Percentiles rank a stretch among this genome's conserved stretches.
Conservation (phyloP, 305 asterid species). For the Plantago rigida region DNA sequence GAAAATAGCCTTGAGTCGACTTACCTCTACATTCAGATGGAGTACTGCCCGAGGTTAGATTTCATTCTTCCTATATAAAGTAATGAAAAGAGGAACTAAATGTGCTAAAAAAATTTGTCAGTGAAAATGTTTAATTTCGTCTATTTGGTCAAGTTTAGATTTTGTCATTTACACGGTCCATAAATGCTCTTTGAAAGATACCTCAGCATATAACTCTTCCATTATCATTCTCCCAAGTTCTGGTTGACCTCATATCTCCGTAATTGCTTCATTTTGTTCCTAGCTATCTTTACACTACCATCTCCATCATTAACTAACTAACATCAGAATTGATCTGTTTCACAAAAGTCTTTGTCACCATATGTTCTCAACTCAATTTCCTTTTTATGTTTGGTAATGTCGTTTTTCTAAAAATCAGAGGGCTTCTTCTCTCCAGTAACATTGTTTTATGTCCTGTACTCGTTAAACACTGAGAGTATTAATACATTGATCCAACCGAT, state of each 20-base stretch:
- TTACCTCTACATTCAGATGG: conserved; percentile 94
- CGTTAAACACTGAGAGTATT: not conserved
- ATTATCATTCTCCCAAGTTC: not conserved
- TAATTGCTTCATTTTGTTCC: too few relatives aligned
- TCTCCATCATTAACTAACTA: not conserved
- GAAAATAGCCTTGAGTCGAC: conserved; percentile 68
- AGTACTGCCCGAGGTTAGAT: conserved; percentile 86
- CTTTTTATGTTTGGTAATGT: not conserved
- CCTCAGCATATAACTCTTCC: not conserved
- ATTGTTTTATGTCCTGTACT: not conserved
- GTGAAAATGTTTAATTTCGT: not conserved
- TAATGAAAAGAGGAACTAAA: not conserved
- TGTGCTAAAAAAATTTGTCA: not conserved
- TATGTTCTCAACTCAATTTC: too few relatives aligned
- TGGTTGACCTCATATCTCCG: not conserved
- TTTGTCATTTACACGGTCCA: not conserved
- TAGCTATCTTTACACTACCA: not conserved
- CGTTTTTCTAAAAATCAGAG: too few relatives aligned
- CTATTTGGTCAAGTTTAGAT: not conserved
- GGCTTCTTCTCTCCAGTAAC: not conserved
- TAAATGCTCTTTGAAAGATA: not conserved
- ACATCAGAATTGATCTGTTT: not conserved
- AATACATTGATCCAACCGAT: too few relatives aligned
- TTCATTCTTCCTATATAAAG: not conserved
- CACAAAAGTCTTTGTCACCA: not conserved